A percentile compares a stretch with the other conserved stretches of the same genome.
Conservation (phyloP, 2,329 filamentous ascomycete species). For the Diaporthe nobilis region DNA sequence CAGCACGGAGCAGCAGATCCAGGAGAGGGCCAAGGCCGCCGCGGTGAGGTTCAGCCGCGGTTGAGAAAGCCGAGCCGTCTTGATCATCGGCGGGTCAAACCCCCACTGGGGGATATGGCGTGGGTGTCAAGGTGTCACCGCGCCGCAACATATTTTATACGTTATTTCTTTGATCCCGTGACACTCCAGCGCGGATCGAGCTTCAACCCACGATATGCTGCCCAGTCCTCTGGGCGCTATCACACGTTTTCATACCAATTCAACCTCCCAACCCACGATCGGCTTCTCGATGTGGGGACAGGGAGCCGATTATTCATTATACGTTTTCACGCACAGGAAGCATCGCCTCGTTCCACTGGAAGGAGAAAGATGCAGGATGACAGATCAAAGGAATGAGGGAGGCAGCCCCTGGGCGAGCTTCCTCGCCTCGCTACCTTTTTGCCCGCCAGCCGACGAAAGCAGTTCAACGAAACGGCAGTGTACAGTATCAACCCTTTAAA, state of each 20-base stretch:
- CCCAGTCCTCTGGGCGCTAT: background rate
- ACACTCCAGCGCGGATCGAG: background rate
- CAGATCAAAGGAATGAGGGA: background rate
- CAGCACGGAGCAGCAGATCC: slow-evolving; percentile 84
- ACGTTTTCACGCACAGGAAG: slow-evolving; percentile 29
- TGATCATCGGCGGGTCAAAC: background rate
- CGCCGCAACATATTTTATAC: slow-evolving; percentile 24
- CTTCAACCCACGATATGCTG: background rate
- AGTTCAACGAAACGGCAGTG: slow-evolving; percentile 18
- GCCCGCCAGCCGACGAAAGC: background rate
- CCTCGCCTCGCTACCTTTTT: background rate
- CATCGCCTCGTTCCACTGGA: background rate
- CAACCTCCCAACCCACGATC: background rate
- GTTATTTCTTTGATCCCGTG: slow-evolving; percentile 13
- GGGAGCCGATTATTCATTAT: background rate
- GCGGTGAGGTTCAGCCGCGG: slow-evolving; percentile 54
- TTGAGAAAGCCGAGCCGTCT: slow-evolving; percentile 45
- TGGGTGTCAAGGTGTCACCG: background rate
- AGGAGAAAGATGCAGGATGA: slow-evolving; percentile 24
- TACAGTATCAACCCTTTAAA: background rate
- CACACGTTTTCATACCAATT: slow-evolving; percentile 13
- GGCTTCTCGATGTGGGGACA: background rate
- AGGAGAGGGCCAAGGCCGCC: slow-evolving; percentile 70
- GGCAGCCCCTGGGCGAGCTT: background rate
- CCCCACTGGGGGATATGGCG: background rate